Percentiles rank a stretch among this genome's conserved stretches.
Conservation (phyloP, 805 yeast genomes). For the Saturnispora sekii region DNA sequence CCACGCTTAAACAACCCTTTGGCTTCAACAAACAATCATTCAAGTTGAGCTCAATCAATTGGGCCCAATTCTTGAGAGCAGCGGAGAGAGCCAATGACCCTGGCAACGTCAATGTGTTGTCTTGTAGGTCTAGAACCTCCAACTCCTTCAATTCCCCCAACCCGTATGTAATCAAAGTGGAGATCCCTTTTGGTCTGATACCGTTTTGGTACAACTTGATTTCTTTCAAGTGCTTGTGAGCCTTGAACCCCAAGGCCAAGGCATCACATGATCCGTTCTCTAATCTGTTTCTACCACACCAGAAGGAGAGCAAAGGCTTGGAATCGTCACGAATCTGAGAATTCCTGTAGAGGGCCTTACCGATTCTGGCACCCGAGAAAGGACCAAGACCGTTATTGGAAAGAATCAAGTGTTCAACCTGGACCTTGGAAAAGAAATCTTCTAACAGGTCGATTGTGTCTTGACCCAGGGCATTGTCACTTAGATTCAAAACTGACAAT, state of each 20-base stretch:
- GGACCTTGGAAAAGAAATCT: slow-evolving; percentile 55
- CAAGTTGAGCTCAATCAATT: slow-evolving; percentile 67
- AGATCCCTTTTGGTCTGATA: slow-evolving; percentile 88
- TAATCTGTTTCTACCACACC: slow-evolving; percentile 95
- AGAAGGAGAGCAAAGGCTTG: slow-evolving; percentile 63
- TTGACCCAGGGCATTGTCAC: slow-evolving; percentile 96
- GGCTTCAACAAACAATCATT: slow-evolving; percentile 84
- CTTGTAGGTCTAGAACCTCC: slow-evolving; percentile 77
- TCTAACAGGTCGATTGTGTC: slow-evolving; percentile 90
- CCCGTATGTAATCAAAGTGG: slow-evolving; percentile 64
- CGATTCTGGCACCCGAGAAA: slow-evolving; percentile 90
- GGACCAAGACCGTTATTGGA: slow-evolving; percentile 99
- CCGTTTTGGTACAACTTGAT: slow-evolving; percentile 90
- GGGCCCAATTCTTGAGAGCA: slow-evolving; percentile 52
- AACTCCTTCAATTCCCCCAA: slow-evolving; percentile 51
- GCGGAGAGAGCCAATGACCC: slow-evolving; percentile 61
- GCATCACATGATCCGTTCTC: slow-evolving; percentile 90
- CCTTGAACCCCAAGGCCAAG: slow-evolving; percentile 75
- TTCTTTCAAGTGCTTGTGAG: slow-evolving; percentile 58
- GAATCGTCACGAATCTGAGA: slow-evolving; percentile 40
- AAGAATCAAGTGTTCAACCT: slow-evolving; percentile 76
- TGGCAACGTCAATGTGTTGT: slow-evolving; percentile 76
- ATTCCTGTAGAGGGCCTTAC: slow-evolving; percentile 68
- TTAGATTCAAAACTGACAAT: slow-evolving; percentile 65
- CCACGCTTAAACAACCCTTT: slow-evolving; percentile 51